Evolutionary conservation across 352 stramenopile genomes (phyloP).

Genomic region (Thalassiosira allenii): DNA sequence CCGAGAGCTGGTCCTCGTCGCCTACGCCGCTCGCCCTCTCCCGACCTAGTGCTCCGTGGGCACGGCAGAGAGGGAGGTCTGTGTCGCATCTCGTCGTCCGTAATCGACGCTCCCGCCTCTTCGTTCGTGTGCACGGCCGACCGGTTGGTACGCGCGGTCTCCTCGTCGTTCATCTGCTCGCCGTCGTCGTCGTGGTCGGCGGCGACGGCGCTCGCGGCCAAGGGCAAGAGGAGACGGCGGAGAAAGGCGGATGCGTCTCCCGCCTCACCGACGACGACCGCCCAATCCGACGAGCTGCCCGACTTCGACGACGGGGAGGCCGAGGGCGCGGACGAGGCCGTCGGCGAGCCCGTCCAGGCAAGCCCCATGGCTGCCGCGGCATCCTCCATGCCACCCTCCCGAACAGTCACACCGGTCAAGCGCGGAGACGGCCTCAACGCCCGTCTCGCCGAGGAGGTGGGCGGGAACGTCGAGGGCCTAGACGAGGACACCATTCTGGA

Average conservation of each 20-base stretch:
- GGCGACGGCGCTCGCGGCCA: too few relatives aligned
- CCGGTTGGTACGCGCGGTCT: too few relatives aligned
- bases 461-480: constrained; percentile 45
- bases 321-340: constrained; percentile 25
- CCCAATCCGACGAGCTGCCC: constrained; percentile 55
- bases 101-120: too few relatives aligned
- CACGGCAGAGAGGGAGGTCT: too few relatives aligned
- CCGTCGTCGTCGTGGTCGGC: too few relatives aligned
- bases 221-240: constrained; percentile 34
- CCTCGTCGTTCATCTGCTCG: too few relatives aligned
- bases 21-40: too few relatives aligned
- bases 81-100: too few relatives aligned
- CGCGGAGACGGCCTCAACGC: constrained; percentile 32
- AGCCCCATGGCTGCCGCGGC: constrained; percentile 3
- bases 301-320: constrained; percentile 73
- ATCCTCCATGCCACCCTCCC: background rate
- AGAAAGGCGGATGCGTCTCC: constrained; percentile 28
- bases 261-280: constrained; percentile 6
- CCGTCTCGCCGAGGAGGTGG: constrained; percentile 43
- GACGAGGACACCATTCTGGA: constrained; percentile 59
- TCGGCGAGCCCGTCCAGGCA: background rate
- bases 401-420: constrained; percentile 12
- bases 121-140: too few relatives aligned
- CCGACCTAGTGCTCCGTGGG: too few relatives aligned
- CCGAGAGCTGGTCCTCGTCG: too few relatives aligned